Evolutionary conservation across 1,284 basidiomycete species (phyloP).

Genomic region (Trichosporon ovoides): DNA sequence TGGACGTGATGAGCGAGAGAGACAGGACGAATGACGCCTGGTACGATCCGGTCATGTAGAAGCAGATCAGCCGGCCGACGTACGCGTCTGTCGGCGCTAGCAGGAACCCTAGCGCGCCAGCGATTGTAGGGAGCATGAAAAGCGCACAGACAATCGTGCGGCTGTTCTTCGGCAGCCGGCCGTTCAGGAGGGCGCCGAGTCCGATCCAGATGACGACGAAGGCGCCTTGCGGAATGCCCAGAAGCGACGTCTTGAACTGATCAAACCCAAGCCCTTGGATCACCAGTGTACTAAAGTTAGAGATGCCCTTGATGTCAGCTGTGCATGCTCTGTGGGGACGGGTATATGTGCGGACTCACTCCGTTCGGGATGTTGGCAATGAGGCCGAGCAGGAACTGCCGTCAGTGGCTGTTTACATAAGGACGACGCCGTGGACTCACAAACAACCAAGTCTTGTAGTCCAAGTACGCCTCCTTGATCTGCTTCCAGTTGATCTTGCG

Average conservation of each 20-base stretch:
- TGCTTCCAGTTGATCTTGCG: conserved; percentile 48
- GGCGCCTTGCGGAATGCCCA: conserved; percentile 47
- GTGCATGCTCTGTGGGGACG: conserved; percentile 21
- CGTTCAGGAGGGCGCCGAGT: conserved; percentile 39
- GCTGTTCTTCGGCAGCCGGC: conserved; percentile 40
- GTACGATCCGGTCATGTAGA: conserved; percentile 50
- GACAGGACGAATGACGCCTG: conserved; percentile 52
- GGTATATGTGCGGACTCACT: neutral
- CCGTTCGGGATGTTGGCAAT: conserved; percentile 48
- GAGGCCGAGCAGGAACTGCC: conserved; percentile 40
- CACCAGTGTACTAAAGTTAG: conserved; percentile 45
- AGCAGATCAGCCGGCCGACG: conserved; percentile 55
- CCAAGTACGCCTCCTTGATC: conserved; percentile 45
- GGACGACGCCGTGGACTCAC: conserved; percentile 1
- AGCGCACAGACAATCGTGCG: conserved; percentile 40
- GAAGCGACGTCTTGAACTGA: conserved; percentile 42
- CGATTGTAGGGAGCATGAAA: conserved; percentile 48
- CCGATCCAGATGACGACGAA: conserved; percentile 46
- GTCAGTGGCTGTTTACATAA: neutral
- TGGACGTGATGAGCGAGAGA: conserved; percentile 52
- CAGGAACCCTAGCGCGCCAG: conserved; percentile 48
- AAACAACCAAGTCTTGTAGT: conserved; percentile 35
- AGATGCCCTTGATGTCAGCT: conserved; percentile 25
- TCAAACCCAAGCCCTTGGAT: conserved; percentile 44
- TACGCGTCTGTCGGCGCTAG: conserved; percentile 45